Evolutionary conservation across 306 rosid species (phyloP).

Genomic region (Crotalaria pallida): DNA sequence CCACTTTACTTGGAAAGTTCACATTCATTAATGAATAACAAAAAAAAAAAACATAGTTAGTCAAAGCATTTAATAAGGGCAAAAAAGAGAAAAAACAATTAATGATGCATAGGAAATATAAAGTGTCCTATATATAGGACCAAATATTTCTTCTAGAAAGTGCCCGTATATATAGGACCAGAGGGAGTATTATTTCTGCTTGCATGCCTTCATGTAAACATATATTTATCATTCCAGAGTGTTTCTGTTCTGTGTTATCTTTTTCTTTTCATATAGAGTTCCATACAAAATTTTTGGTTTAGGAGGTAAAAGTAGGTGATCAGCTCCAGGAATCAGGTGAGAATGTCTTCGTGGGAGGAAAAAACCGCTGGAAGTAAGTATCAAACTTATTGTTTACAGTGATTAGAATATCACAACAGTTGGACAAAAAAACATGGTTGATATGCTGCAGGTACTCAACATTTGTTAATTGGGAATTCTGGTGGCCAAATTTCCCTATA

Average conservation of each 20-base stretch:
- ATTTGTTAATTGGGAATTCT: slow-evolving; percentile 95
- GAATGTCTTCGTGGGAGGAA: slow-evolving; percentile 88
- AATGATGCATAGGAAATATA: too few species aligned
- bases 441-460: slow-evolving; percentile 62
- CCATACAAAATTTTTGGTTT: slow-evolving; percentile 13
- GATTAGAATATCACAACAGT: not conserved
- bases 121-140: too few species aligned
- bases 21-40: too few species aligned
- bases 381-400: not conserved
- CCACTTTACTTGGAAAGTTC: too few species aligned
- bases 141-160: too few species aligned
- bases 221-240: not conserved
- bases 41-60: too few species aligned
- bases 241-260: not conserved
- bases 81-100: too few species aligned
- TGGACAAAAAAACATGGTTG: slow-evolving; percentile 18
- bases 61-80: too few species aligned
- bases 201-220: slow-evolving; percentile 11
- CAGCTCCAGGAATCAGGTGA: slow-evolving; percentile 86
- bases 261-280: not conserved
- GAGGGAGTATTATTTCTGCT: not conserved
- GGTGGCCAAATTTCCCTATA: slow-evolving; percentile 95
- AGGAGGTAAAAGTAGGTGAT: slow-evolving; percentile 92
- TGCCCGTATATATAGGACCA: too few species aligned
- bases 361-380: slow-evolving; percentile 96